These are phyloP conservation scores for Ascochyta clinopodiicola DNA, from an alignment of 2,329 filamentous ascomycete genomes.

Conservation along the genomic window DNA sequence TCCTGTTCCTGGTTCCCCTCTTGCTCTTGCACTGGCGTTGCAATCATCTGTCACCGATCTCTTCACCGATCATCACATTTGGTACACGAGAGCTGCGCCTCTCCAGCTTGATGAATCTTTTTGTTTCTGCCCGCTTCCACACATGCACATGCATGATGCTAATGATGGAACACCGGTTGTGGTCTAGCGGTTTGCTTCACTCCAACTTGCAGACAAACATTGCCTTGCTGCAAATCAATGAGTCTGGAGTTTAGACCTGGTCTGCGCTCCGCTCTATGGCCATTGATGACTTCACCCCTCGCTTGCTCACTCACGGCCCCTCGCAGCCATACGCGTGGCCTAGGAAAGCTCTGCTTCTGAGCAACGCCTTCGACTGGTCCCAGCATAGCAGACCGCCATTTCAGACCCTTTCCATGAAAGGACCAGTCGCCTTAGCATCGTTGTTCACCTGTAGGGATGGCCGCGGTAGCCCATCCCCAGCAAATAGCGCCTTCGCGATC, in stretches of 20 bases:
- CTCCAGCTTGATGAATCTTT: constrained; percentile 6
- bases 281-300: constrained; percentile 10
- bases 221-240: constrained; percentile 5
- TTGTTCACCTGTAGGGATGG: constrained; percentile 9
- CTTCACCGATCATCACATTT: constrained; percentile 17
- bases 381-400: constrained; percentile 38
- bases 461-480: constrained; percentile 24
- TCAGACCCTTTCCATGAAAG: constrained; percentile 22
- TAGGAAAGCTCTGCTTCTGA: constrained; percentile 12
- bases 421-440: constrained; percentile 21
- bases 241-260: background rate
- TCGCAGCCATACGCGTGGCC: constrained; percentile 19
- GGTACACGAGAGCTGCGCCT: constrained; percentile 16
- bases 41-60: background rate
- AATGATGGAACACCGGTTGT: constrained; percentile 8
- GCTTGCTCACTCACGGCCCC: constrained; percentile 11
- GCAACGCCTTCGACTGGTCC: constrained; percentile 16
- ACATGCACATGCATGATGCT: constrained; percentile 3
- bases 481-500: constrained; percentile 15
- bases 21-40: background rate
- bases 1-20: background rate
- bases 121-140: constrained; percentile 2
- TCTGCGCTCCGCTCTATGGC: background rate
- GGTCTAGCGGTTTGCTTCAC: constrained; percentile 31
- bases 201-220: constrained; percentile 20